Percentiles rank a stretch among this genome's conserved stretches.
These are phyloP conservation scores for Fusarium anthophilum DNA, from an alignment of 2,329 filamentous ascomycete species.

Conservation along the genomic window DNA sequence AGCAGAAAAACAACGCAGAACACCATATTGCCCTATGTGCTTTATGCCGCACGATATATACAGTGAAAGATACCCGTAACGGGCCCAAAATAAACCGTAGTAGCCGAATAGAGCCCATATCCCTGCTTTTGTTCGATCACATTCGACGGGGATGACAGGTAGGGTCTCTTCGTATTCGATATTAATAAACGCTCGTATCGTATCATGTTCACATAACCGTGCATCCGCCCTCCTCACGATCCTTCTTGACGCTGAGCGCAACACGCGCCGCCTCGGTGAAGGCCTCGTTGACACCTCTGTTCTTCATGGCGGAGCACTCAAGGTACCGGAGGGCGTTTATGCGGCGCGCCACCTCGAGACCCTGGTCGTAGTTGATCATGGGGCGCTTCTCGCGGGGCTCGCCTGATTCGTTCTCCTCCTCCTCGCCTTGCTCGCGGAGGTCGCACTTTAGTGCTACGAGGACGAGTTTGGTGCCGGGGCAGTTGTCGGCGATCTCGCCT, in stretches of 20 bases:
- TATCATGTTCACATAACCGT: constrained; percentile 62
- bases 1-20: constrained; percentile 25
- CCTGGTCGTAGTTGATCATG: constrained; percentile 90
- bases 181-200: constrained; percentile 26
- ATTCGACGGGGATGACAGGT: neutral
- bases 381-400: constrained; percentile 68
- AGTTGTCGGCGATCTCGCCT: constrained; percentile 97
- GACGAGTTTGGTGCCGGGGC: constrained; percentile 92
- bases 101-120: constrained; percentile 2
- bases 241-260: constrained; percentile 77
- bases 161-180: constrained; percentile 28
- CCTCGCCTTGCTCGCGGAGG: constrained; percentile 80
- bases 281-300: constrained; percentile 96
- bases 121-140: constrained; percentile 14
- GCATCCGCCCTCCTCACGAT: constrained; percentile 70
- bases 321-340: constrained; percentile 95
- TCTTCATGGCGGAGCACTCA: constrained; percentile 98
- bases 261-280: constrained; percentile 98
- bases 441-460: constrained; percentile 97
- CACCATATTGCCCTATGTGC: constrained; percentile 43
- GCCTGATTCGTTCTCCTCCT: constrained; percentile 66
- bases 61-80: constrained; percentile 27
- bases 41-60: constrained; percentile 43
- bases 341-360: constrained; percentile 87
- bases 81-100: constrained; percentile 7